These are phyloP conservation scores for Arthrinium phaeospermum DNA, from an alignment of 2,329 filamentous ascomycete genomes.

Conservation along the genomic window DNA sequence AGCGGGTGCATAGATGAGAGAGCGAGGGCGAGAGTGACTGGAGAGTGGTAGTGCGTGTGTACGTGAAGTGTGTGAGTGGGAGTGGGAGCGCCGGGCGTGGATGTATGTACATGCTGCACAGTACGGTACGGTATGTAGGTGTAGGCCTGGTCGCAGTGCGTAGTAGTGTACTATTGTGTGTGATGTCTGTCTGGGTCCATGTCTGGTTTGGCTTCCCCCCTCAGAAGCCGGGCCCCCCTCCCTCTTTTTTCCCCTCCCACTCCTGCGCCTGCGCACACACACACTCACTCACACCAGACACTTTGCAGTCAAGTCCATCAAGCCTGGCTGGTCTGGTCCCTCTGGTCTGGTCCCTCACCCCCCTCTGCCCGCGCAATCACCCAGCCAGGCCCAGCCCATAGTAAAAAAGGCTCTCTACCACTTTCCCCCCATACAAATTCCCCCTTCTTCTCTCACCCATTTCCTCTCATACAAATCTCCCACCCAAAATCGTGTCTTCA, in stretches of 20 bases:
- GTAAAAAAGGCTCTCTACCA: slow-evolving; percentile 65
- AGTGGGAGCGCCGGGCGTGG: neutral
- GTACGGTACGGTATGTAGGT: neutral
- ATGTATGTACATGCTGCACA: neutral
- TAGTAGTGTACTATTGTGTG: slow-evolving; percentile 16
- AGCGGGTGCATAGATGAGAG: neutral
- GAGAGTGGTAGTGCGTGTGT: slow-evolving; percentile 11
- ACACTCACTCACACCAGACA: slow-evolving; percentile 1
- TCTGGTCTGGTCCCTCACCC: slow-evolving; percentile 37
- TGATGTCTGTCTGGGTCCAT: slow-evolving; percentile 14
- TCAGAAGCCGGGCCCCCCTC: slow-evolving; percentile 5
- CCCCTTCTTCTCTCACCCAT: slow-evolving; percentile 67
- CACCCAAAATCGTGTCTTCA: slow-evolving; percentile 53
- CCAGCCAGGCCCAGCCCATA: slow-evolving; percentile 64
- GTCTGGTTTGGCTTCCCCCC: neutral
- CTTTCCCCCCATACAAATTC: slow-evolving; percentile 60
- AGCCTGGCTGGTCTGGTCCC: slow-evolving; percentile 22
- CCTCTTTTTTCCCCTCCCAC: neutral
- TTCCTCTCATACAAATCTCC: slow-evolving; percentile 59
- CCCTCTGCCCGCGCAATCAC: slow-evolving; percentile 41
- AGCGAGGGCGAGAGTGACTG: neutral
- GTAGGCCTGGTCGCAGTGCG: neutral
- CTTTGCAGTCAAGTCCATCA: neutral
- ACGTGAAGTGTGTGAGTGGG: neutral
- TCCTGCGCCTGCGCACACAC: neutral